Evolutionary conservation across 2,329 filamentous ascomycete species (phyloP).

Genomic region (Neocucurbitaria cava): DNA sequence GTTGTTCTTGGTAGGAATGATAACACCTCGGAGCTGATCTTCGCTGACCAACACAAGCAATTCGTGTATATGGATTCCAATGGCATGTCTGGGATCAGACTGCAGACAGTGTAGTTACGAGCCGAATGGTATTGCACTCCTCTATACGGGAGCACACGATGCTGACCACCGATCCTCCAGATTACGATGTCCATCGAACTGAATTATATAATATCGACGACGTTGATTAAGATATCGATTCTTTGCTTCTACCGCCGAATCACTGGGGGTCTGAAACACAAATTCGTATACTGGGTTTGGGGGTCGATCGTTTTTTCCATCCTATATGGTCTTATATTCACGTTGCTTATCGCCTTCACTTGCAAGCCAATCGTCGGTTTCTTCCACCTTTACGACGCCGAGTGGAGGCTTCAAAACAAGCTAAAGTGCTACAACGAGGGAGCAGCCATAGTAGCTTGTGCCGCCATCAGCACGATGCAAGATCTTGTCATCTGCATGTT

Average conservation of each 20-base stretch:
- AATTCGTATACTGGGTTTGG: slow-evolving; percentile 49
- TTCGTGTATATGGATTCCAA: slow-evolving; percentile 39
- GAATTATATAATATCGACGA: slow-evolving; percentile 38
- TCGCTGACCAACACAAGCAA: slow-evolving; percentile 29
- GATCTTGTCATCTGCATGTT: slow-evolving; percentile 52
- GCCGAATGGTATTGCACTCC: slow-evolving; percentile 27
- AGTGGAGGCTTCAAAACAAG: slow-evolving; percentile 40
- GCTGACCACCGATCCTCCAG: slow-evolving; percentile 19
- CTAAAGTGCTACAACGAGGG: slow-evolving; percentile 49
- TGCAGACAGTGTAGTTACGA: slow-evolving; percentile 18
- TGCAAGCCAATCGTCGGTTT: slow-evolving; percentile 52
- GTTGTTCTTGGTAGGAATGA: slow-evolving; percentile 32
- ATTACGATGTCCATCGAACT: slow-evolving; percentile 40
- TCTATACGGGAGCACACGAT: background rate
- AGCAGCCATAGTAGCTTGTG: slow-evolving; percentile 48
- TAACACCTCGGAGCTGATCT: no score
- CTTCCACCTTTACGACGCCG: slow-evolving; percentile 47
- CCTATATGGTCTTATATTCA: slow-evolving; percentile 49
- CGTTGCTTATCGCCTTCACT: slow-evolving; percentile 42
- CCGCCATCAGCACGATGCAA: slow-evolving; percentile 48
- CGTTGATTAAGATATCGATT: slow-evolving; percentile 43
- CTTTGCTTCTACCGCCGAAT: slow-evolving; percentile 54
- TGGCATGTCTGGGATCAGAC: slow-evolving; percentile 46
- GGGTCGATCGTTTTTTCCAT: slow-evolving; percentile 49
- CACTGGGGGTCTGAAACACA: slow-evolving; percentile 43